These are phyloP conservation scores for Circinella umbellata DNA, from an alignment of 371 early-diverging fungal genomes.

Conservation along the genomic window DNA sequence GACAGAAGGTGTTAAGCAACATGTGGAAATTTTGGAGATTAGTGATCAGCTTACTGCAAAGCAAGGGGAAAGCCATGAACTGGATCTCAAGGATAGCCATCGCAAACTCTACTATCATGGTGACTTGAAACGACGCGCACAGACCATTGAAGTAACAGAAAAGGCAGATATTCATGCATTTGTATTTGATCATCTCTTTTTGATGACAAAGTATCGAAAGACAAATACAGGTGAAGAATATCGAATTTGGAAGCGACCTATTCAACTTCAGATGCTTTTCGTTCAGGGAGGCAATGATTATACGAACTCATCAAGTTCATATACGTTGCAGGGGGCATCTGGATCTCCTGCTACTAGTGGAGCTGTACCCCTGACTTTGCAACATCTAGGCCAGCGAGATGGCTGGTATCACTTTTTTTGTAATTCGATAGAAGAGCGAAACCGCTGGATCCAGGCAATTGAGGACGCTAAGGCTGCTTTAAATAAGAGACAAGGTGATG, in stretches of 20 bases:
- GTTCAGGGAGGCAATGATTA: conserved; percentile 36
- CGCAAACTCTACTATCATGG: conserved; percentile 82
- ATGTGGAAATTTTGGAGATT: conserved; percentile 39
- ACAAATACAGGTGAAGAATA: conserved; percentile 60
- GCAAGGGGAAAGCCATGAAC: conserved; percentile 61
- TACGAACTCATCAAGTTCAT: conserved; percentile 4
- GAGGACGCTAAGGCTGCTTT: conserved; percentile 71
- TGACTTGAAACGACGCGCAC: conserved; percentile 70
- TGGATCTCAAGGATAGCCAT: conserved; percentile 73
- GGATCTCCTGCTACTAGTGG: not conserved
- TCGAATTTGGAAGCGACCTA: conserved; percentile 70
- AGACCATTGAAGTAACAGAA: conserved; percentile 70
- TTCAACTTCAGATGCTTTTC: conserved; percentile 66
- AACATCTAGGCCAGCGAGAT: conserved; percentile 48
- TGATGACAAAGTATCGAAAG: conserved; percentile 77
- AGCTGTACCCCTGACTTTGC: conserved; percentile 29
- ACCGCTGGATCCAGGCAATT: conserved; percentile 85
- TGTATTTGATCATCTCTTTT: conserved; percentile 87
- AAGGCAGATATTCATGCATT: conserved; percentile 77
- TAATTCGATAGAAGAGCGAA: conserved; percentile 75
- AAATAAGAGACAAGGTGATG: conserved; percentile 49
- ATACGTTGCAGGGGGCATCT: conserved; percentile 1
- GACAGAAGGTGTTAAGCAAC: conserved; percentile 31
- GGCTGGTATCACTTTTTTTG: conserved; percentile 45
- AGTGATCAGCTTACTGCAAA: conserved; percentile 52